A percentile compares a stretch with the other conserved stretches of the same genome.
Conservation (phyloP, 305 asterid genomes). For the Striga hermonthica region DNA sequence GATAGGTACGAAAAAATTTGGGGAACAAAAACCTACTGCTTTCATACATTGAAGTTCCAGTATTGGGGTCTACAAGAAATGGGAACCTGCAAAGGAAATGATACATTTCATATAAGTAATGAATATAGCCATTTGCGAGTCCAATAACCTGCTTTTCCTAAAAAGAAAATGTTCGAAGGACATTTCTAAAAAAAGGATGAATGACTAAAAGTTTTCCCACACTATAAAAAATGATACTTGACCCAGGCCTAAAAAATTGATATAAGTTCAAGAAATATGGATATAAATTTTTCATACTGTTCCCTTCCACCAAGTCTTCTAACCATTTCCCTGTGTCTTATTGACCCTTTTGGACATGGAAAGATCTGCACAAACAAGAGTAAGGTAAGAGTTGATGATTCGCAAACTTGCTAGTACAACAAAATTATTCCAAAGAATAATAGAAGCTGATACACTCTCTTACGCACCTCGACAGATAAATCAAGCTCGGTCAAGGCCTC, state of each 20-base stretch:
- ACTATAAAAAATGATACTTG: neutral
- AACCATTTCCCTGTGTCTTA: constrained; percentile 64
- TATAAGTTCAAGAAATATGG: constrained; percentile 7
- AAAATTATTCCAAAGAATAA: neutral
- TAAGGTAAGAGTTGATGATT: neutral
- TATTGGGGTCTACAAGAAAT: constrained; percentile 70
- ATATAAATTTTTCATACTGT: constrained; percentile 44
- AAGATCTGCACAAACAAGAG: constrained; percentile 48
- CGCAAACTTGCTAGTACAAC: neutral
- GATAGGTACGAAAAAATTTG: no score
- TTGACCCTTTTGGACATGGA: constrained; percentile 84
- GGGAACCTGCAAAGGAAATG: constrained; percentile 57
- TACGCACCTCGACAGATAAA: constrained; percentile 61
- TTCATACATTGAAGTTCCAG: constrained; percentile 65
- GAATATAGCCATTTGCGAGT: neutral
- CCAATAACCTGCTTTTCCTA: neutral
- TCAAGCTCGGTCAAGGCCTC: constrained; percentile 86
- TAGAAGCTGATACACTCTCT: no score
- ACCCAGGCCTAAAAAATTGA: constrained; percentile 2
- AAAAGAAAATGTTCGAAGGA: no score
- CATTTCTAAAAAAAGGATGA: no score
- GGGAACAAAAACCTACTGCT: constrained; percentile 45
- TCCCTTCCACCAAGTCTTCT: constrained; percentile 65
- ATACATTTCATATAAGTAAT: neutral
- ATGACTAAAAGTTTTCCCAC: no score